These are phyloP conservation scores for Pichia cephalocereana DNA, from an alignment of 805 yeast species.

Conservation along the genomic window DNA sequence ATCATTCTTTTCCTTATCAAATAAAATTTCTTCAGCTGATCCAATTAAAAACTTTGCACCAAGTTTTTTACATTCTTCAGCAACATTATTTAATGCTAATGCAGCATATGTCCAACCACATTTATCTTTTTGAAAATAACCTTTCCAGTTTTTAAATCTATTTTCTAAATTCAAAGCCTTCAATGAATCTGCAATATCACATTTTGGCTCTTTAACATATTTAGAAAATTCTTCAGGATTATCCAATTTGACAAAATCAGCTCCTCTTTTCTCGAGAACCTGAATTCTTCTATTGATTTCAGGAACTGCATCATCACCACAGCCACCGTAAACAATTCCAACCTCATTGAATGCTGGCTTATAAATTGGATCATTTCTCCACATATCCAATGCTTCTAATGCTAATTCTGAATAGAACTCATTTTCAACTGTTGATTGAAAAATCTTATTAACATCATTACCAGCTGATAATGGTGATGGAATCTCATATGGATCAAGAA, in stretches of 20 bases:
- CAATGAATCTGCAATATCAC: background rate
- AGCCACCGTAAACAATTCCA: slow-evolving; percentile 25
- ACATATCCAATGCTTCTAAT: slow-evolving; percentile 34
- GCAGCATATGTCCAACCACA: slow-evolving; percentile 33
- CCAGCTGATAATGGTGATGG: slow-evolving; percentile 42
- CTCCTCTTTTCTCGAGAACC: background rate
- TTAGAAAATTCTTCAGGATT: slow-evolving; percentile 10
- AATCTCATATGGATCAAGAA: slow-evolving; percentile 31
- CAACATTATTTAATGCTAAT: slow-evolving; percentile 23
- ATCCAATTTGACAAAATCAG: slow-evolving; percentile 7
- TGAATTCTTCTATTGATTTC: background rate
- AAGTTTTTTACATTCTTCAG: slow-evolving; percentile 19
- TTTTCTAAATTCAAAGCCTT: slow-evolving; percentile 4
- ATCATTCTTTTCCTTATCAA: slow-evolving; percentile 8
- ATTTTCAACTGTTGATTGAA: slow-evolving; percentile 39
- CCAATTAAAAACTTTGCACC: slow-evolving; percentile 28
- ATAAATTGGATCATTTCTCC: slow-evolving; percentile 27
- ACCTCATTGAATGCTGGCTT: slow-evolving; percentile 21
- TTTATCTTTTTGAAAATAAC: slow-evolving; percentile 22
- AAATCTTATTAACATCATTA: slow-evolving; percentile 39
- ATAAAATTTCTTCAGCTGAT: slow-evolving; percentile 17
- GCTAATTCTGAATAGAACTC: slow-evolving; percentile 32
- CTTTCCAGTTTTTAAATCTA: slow-evolving; percentile 24
- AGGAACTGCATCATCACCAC: slow-evolving; percentile 9
- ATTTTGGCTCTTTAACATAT: background rate